Evolutionary conservation across 768 basidiomycete species (phyloP).

Genomic region (Calvatia gigantea): DNA sequence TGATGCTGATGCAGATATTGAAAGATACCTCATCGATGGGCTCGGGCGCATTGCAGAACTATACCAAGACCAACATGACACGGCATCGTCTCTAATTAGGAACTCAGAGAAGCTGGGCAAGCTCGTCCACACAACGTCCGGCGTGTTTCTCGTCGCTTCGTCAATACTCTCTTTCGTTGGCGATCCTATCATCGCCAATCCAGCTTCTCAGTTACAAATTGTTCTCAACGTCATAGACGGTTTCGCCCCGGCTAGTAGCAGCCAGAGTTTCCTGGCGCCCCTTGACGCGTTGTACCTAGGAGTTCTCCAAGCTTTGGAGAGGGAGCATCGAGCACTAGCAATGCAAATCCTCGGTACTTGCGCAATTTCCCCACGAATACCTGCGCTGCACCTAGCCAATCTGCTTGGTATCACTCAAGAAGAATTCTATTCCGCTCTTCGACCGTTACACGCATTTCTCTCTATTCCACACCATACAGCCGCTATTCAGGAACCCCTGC

Average conservation of each 20-base stretch:
- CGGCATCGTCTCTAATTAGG: background rate
- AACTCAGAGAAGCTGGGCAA: background rate
- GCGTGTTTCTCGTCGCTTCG: slow-evolving; percentile 13
- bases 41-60: background rate
- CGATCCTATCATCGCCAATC: slow-evolving; percentile 6
- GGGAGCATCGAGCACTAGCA: background rate
- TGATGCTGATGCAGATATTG: background rate
- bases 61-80: background rate
- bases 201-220: background rate
- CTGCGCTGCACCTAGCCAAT: background rate
- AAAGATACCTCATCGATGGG: background rate
- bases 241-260: background rate
- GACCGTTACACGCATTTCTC: background rate
- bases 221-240: background rate
- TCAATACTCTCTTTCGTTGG: slow-evolving; percentile 9
- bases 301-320: background rate
- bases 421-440: background rate
- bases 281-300: background rate
- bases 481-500: background rate
- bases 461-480: background rate
- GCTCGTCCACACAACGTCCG: slow-evolving; percentile 7
- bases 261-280: background rate
- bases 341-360: background rate
- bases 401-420: background rate
- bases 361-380: background rate